These are phyloP conservation scores for Dittrichia graveolens DNA, from an alignment of 129 eudicot genomes.

Conservation along the genomic window DNA sequence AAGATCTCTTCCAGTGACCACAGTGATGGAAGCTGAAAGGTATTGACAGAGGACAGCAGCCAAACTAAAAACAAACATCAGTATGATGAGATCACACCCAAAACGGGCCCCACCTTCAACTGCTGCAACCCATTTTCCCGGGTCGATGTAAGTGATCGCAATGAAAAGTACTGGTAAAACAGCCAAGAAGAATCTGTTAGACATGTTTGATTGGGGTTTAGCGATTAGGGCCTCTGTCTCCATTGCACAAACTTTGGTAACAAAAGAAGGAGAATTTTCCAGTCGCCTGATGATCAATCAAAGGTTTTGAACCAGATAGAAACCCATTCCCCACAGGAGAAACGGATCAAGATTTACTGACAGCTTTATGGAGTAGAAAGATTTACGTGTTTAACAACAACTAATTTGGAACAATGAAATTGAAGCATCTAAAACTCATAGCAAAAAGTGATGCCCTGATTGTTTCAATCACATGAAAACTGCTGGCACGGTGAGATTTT, in stretches of 20 bases:
- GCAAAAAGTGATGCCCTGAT: conserved; percentile 9
- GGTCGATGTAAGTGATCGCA: conserved; percentile 78
- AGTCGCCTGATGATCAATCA: conserved; percentile 23
- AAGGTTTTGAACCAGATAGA: conserved; percentile 26
- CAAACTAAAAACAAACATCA: conserved; percentile 61
- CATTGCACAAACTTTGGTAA: conserved; percentile 40
- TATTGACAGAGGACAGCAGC: conserved; percentile 83
- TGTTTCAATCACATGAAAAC: conserved; percentile 39
- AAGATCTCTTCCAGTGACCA: conserved; percentile 73
- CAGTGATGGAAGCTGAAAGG: conserved; percentile 70
- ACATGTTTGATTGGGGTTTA: conserved; percentile 38
- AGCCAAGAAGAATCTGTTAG: conserved; percentile 53
- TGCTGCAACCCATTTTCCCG: conserved; percentile 88
- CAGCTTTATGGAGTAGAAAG: conserved; percentile 8
- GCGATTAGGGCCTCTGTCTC: conserved; percentile 44
- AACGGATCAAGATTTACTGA: conserved; percentile 17
- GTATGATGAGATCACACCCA: conserved; percentile 54
- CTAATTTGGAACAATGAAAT: conserved; percentile 25
- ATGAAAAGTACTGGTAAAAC: conserved; percentile 63
- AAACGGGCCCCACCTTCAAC: conserved; percentile 85
- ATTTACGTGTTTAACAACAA: conserved; percentile 22
- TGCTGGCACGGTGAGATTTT: conserved; percentile 31
- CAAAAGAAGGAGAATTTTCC: conserved; percentile 7
- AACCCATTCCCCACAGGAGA: conserved; percentile 12
- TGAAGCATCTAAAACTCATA: conserved; percentile 15